Evolutionary conservation across 768 basidiomycete species (phyloP).

Genomic region (Phallus indusiatus): DNA sequence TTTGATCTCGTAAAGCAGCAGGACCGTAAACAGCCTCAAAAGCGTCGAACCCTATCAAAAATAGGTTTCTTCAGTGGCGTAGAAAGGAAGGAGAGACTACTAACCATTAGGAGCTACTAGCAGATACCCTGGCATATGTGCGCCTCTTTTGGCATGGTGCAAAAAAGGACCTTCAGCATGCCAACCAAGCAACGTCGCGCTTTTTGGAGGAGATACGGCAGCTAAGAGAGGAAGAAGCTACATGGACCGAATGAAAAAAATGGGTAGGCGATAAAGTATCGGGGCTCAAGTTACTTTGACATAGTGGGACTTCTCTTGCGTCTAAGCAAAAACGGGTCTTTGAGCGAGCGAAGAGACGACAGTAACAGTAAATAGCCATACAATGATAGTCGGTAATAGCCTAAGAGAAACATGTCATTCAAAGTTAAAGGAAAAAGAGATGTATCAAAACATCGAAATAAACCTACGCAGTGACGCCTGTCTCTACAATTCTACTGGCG

Average conservation of each 20-base stretch:
- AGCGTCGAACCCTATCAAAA: slow-evolving; percentile 33
- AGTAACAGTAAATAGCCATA: slow-evolving; percentile 25
- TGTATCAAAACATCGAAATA: slow-evolving; percentile 15
- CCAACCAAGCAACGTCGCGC: slow-evolving; percentile 78
- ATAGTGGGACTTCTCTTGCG: slow-evolving; percentile 68
- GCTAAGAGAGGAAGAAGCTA: slow-evolving; percentile 51
- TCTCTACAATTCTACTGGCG: slow-evolving; percentile 71
- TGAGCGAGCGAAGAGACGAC: background rate
- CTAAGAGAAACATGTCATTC: slow-evolving; percentile 19
- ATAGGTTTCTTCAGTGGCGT: background rate
- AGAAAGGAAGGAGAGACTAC: background rate
- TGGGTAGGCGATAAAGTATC: background rate
- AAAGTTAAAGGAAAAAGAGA: slow-evolving; percentile 14
- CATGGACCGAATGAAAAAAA: background rate
- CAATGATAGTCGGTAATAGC: slow-evolving; percentile 62
- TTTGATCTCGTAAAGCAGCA: slow-evolving; percentile 15
- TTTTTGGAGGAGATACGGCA: slow-evolving; percentile 52
- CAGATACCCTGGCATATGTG: slow-evolving; percentile 64
- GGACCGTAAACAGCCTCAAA: slow-evolving; percentile 70
- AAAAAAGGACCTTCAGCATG: slow-evolving; percentile 90
- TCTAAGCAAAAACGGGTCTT: slow-evolving; percentile 34
- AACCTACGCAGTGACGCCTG: slow-evolving; percentile 82
- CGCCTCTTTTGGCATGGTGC: slow-evolving; percentile 72
- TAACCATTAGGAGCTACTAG: slow-evolving; percentile 43
- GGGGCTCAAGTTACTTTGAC: slow-evolving; percentile 30